These are phyloP conservation scores for Thuja plicata DNA, from an alignment of 83 land plant species.

Conservation along the genomic window DNA sequence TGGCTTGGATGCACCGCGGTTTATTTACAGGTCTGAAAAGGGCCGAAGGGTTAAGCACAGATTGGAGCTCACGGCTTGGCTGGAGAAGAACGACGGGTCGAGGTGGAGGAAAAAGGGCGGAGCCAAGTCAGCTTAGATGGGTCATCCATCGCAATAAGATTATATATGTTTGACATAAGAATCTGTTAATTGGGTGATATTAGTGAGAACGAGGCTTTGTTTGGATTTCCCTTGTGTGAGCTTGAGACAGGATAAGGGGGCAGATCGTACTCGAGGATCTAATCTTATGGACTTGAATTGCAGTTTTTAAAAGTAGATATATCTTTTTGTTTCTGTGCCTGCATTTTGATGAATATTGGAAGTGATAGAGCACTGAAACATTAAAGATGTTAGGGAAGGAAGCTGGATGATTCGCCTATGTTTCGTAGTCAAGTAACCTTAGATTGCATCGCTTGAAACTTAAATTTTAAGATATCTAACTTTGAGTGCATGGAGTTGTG, in stretches of 20 bases:
- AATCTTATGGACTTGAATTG: not conserved
- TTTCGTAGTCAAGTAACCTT: constrained; percentile 31
- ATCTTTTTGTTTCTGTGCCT: not conserved
- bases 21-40: too few relatives aligned
- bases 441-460: not conserved
- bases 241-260: not conserved
- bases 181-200: not conserved
- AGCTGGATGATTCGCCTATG: constrained; percentile 45
- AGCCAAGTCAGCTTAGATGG: not conserved
- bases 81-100: too few relatives aligned
- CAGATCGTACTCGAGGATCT: not conserved
- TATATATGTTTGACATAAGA: not conserved
- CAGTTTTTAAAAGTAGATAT: not conserved
- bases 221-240: not conserved
- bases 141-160: not conserved
- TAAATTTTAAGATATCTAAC: too few relatives aligned
- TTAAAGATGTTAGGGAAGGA: constrained; percentile 26
- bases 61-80: too few relatives aligned
- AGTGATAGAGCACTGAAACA: not conserved
- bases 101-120: too few relatives aligned
- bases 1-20: too few relatives aligned
- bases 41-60: too few relatives aligned
- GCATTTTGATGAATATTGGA: constrained; percentile 2
- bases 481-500: not conserved
- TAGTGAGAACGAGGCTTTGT: not conserved